These are phyloP conservation scores for Penicillium pancosmium DNA, from an alignment of 495 filamentous ascomycete species.

Conservation along the genomic window DNA sequence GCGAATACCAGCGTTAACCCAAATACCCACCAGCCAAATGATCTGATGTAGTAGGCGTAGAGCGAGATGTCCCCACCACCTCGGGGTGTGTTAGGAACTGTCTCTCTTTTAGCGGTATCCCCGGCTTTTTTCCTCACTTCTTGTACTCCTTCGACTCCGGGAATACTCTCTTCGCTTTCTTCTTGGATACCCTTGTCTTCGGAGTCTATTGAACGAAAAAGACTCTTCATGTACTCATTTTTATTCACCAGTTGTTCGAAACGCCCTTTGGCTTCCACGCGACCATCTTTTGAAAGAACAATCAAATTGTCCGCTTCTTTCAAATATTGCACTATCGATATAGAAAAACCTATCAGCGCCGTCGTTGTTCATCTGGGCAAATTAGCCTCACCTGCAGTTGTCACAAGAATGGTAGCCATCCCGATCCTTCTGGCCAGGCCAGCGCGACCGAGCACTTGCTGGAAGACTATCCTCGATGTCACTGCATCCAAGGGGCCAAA, in stretches of 20 bases:
- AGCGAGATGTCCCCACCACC: conserved; percentile 56
- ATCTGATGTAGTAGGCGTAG: conserved; percentile 37
- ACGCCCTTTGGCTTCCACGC: too few relatives aligned
- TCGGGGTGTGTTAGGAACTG: conserved; percentile 23
- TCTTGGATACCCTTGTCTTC: too few relatives aligned
- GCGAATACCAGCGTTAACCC: neutral
- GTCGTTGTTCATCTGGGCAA: too few relatives aligned
- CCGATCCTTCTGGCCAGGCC: conserved; percentile 10
- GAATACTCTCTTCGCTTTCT: too few relatives aligned
- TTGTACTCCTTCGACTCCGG: too few relatives aligned
- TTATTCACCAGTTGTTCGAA: too few relatives aligned
- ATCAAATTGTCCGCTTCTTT: too few relatives aligned
- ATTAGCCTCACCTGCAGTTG: conserved; percentile 10
- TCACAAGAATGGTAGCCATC: conserved; percentile 11
- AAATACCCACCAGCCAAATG: neutral
- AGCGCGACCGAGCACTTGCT: conserved; percentile 34
- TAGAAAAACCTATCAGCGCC: too few relatives aligned
- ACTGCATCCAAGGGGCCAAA: conserved; percentile 50
- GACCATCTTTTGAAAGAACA: too few relatives aligned
- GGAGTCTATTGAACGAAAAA: too few relatives aligned
- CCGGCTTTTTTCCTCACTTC: neutral
- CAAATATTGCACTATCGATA: too few relatives aligned
- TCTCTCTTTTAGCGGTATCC: conserved; percentile 25
- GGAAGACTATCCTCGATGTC: conserved; percentile 50
- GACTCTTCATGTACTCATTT: too few relatives aligned